These are phyloP conservation scores for Botrytis fabae DNA, from an alignment of 2,329 filamentous ascomycete genomes.

Conservation along the genomic window DNA sequence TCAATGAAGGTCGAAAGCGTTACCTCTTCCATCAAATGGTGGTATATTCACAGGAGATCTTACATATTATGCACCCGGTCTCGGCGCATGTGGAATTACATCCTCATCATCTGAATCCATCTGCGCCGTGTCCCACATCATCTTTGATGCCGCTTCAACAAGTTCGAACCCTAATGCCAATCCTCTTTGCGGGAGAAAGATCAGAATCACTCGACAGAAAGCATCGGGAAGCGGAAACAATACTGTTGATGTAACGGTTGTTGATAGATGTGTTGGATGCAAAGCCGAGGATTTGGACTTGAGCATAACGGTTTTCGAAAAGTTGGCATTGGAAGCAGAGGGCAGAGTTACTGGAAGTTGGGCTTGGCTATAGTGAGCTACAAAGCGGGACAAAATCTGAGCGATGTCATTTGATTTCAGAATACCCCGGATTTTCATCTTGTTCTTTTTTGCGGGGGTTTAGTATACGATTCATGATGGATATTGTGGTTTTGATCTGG, in stretches of 20 bases:
- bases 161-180: conserved; percentile 62
- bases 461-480: neutral
- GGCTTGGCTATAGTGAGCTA: conserved; percentile 40
- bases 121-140: conserved; percentile 64
- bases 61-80: conserved; percentile 65
- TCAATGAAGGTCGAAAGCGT: conserved; percentile 40
- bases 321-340: conserved; percentile 48
- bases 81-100: conserved; percentile 68
- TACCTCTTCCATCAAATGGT: conserved; percentile 53
- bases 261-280: conserved; percentile 59
- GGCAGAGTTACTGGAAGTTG: conserved; percentile 44
- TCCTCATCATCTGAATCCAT: conserved; percentile 58
- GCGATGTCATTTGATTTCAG: neutral
- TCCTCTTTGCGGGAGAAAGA: conserved; percentile 64
- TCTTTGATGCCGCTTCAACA: conserved; percentile 61
- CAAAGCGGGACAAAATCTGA: neutral
- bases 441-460: neutral
- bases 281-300: conserved; percentile 46
- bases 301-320: conserved; percentile 46
- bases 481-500: neutral
- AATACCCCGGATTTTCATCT: neutral
- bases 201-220: conserved; percentile 58
- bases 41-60: conserved; percentile 61
- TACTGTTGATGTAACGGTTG: conserved; percentile 62
- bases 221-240: conserved; percentile 50